phyloP scores from a whole-genome alignment of 352 stramenopile genomes.

The Phytophthora podocarpi region DNA sequence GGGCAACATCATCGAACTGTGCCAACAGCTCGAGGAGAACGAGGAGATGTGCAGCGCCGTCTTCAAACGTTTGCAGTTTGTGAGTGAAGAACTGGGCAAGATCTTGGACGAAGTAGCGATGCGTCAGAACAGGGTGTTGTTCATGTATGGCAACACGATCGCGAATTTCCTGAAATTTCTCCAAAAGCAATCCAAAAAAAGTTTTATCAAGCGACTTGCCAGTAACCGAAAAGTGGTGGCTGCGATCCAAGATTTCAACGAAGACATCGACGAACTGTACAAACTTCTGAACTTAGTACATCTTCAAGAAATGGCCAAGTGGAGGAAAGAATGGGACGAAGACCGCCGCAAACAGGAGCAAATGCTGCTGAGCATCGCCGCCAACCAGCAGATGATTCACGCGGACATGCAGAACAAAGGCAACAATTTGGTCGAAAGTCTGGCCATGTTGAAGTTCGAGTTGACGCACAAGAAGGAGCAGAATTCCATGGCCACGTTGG shows the following conservation, averaged over 20 bases:
- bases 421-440: too few relatives aligned
- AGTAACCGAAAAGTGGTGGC: too few relatives aligned
- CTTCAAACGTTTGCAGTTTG: conserved; percentile 29
- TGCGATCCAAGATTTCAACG: conserved; percentile 22
- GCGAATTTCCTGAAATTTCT: too few relatives aligned
- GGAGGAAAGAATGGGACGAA: conserved; percentile 21
- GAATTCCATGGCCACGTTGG: neutral
- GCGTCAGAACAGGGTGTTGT: too few relatives aligned
- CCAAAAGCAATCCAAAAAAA: too few relatives aligned
- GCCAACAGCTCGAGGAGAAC: conserved; percentile 31
- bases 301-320: conserved; percentile 23
- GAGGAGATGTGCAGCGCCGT: conserved; percentile 23
- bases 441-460: conserved; percentile 12
- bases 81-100: conserved; percentile 41
- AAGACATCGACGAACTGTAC: conserved; percentile 30
- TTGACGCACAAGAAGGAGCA: neutral
- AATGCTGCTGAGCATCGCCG: too few relatives aligned
- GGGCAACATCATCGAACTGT: conserved; percentile 14
- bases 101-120: conserved; percentile 36
- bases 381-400: too few relatives aligned
- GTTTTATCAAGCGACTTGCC: too few relatives aligned
- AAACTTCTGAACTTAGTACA: conserved; percentile 30
- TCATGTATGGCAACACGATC: too few relatives aligned
- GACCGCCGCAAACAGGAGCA: too few relatives aligned
- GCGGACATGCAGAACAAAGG: too few relatives aligned